Evolutionary conservation across 768 basidiomycete species (phyloP).

Genomic region (Kwoniella pini): DNA sequence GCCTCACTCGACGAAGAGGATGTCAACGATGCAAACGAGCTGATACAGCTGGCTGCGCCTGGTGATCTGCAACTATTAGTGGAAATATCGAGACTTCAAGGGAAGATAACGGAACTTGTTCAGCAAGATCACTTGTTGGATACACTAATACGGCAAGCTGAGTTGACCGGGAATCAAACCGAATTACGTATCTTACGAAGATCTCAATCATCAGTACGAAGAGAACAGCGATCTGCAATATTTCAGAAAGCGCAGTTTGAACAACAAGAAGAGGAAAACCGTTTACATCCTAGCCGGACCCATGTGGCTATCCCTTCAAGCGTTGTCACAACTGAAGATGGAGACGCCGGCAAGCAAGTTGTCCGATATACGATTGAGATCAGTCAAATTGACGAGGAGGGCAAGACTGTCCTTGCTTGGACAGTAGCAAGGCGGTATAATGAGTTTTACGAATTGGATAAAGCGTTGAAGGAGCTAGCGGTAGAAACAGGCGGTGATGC

Average conservation of each 20-base stretch:
- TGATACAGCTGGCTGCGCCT: slow-evolving; percentile 75
- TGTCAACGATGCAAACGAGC: slow-evolving; percentile 47
- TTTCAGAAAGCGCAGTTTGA: slow-evolving; percentile 94
- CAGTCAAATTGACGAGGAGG: slow-evolving; percentile 79
- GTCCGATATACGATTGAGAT: slow-evolving; percentile 91
- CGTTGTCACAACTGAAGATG: slow-evolving; percentile 69
- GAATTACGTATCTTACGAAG: slow-evolving; percentile 79
- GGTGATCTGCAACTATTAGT: slow-evolving; percentile 57
- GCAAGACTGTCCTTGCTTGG: slow-evolving; percentile 76
- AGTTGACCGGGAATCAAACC: slow-evolving; percentile 83
- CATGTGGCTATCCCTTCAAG: slow-evolving; percentile 81
- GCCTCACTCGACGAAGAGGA: slow-evolving; percentile 51
- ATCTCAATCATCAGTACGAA: slow-evolving; percentile 75
- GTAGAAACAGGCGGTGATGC: slow-evolving; percentile 47
- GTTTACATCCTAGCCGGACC: slow-evolving; percentile 79
- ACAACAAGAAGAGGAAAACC: slow-evolving; percentile 88
- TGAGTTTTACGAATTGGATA: slow-evolving; percentile 89
- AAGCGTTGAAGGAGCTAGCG: slow-evolving; percentile 68
- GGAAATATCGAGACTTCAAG: slow-evolving; percentile 74
- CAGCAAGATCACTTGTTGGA: slow-evolving; percentile 81
- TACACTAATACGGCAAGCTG: slow-evolving; percentile 88
- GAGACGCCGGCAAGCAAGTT: slow-evolving; percentile 74
- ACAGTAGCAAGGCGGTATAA: slow-evolving; percentile 90
- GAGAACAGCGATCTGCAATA: slow-evolving; percentile 77
- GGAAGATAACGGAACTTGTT: slow-evolving; percentile 73